phyloP scores from a whole-genome alignment of 2,329 filamentous ascomycete genomes.

The Aureobasidium musti region DNA sequence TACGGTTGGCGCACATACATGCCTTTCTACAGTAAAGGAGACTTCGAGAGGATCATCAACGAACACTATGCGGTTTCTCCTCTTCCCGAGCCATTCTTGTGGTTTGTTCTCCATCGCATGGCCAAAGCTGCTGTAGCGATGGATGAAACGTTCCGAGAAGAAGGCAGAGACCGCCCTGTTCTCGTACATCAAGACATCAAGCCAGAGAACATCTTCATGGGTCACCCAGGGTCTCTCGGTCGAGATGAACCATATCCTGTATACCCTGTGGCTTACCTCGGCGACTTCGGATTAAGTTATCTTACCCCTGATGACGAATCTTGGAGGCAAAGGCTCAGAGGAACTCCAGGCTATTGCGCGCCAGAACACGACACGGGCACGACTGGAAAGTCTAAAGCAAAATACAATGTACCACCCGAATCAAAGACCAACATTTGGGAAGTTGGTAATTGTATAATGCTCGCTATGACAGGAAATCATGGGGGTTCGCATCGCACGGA shows the following conservation, averaged over 20 bases:
- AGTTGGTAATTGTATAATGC: not conserved
- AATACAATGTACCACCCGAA: not conserved
- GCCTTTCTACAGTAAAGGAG: not conserved
- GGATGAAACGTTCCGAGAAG: not conserved
- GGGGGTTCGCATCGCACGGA: not conserved
- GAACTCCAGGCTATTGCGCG: not conserved
- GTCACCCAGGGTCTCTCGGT: not conserved
- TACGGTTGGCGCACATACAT: not conserved
- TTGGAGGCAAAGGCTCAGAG: not conserved
- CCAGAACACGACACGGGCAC: not conserved
- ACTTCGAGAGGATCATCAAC: not conserved
- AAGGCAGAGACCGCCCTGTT: not conserved
- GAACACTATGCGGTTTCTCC: not conserved
- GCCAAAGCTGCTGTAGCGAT: not conserved
- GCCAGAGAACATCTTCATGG: not conserved
- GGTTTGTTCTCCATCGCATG: not conserved
- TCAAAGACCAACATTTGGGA: not conserved
- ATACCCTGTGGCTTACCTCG: conserved; percentile 6
- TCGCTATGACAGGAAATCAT: not conserved
- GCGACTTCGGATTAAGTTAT: conserved; percentile 4
- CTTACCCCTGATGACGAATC: not conserved
- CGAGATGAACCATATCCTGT: not conserved
- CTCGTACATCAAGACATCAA: conserved; percentile 9
- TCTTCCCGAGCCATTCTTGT: not conserved
- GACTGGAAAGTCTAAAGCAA: not conserved